These are phyloP conservation scores for Penicillium glabrum DNA, from an alignment of 2,329 filamentous ascomycete species.

Conservation along the genomic window DNA sequence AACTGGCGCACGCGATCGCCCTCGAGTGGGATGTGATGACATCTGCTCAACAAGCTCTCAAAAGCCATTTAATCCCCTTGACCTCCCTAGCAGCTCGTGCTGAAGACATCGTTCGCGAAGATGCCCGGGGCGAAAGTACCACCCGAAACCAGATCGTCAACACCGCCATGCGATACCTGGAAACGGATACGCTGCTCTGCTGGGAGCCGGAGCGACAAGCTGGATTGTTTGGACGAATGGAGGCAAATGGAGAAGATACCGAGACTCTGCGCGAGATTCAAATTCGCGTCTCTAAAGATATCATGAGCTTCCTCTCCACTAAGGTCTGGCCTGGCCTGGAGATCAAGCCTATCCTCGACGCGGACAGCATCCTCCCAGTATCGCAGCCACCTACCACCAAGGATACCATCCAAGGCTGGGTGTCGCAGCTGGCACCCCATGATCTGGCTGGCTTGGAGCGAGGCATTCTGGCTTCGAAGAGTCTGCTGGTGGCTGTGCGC, in stretches of 20 bases:
- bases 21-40: conserved; percentile 89
- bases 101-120: conserved; percentile 73
- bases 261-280: conserved; percentile 72
- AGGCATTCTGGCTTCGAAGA: conserved; percentile 81
- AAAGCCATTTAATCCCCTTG: conserved; percentile 84
- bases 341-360: conserved; percentile 78
- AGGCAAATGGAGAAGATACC: conserved; percentile 44
- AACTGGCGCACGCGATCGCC: conserved; percentile 81
- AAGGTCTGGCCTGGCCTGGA: conserved; percentile 81
- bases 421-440: conserved; percentile 68
- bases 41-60: conserved; percentile 78
- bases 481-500: conserved; percentile 72
- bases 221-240: conserved; percentile 49
- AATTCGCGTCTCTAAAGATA: conserved; percentile 64
- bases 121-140: conserved; percentile 51
- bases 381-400: conserved; percentile 72
- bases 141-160: conserved; percentile 65
- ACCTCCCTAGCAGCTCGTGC: conserved; percentile 83
- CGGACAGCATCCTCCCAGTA: conserved; percentile 72
- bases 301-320: conserved; percentile 69
- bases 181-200: conserved; percentile 90
- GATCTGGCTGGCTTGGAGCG: conserved; percentile 87
- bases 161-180: conserved; percentile 78
- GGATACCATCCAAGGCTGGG: conserved; percentile 76
- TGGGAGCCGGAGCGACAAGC: conserved; percentile 66